Conservation (phyloP, 495 filamentous ascomycete species). For the Copromyces sp. region DNA sequence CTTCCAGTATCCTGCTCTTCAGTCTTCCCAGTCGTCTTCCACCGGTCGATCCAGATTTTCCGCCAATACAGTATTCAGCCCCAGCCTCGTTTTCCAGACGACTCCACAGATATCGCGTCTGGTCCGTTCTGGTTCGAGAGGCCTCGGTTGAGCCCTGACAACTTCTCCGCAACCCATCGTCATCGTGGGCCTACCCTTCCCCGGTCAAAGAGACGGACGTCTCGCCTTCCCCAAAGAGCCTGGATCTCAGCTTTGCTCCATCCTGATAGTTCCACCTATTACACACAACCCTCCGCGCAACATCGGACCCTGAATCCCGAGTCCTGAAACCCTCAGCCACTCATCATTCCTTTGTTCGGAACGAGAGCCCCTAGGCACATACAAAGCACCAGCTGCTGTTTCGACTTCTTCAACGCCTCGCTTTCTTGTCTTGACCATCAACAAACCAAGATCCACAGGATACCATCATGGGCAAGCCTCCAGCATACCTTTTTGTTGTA, state of each 20-base stretch:
- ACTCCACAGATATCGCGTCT: not conserved
- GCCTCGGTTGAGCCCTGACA: not conserved
- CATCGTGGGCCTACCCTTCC: not conserved
- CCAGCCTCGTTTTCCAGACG: not conserved
- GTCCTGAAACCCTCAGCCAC: not conserved
- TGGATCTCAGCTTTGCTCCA: not conserved
- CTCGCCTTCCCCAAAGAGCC: not conserved
- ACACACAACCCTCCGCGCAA: not conserved
- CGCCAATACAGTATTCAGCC: not conserved
- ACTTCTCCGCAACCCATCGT: not conserved
- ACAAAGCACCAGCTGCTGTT: not conserved
- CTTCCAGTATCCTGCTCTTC: not conserved
- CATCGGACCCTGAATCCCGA: not conserved
- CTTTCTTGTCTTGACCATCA: not conserved
- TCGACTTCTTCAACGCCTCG: not conserved
- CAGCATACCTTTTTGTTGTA: constrained; percentile 60
- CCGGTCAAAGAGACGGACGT: not conserved
- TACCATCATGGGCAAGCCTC: constrained; percentile 34
- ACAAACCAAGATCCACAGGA: not conserved
- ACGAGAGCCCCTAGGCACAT: not conserved
- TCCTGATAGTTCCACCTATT: not conserved
- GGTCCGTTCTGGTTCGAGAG: not conserved
- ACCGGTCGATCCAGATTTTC: not conserved
- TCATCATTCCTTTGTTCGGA: not conserved
- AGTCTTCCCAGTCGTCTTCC: not conserved